Conservation (phyloP, 2,329 filamentous ascomycete species). For the Ophiosphaerella narmari region DNA sequence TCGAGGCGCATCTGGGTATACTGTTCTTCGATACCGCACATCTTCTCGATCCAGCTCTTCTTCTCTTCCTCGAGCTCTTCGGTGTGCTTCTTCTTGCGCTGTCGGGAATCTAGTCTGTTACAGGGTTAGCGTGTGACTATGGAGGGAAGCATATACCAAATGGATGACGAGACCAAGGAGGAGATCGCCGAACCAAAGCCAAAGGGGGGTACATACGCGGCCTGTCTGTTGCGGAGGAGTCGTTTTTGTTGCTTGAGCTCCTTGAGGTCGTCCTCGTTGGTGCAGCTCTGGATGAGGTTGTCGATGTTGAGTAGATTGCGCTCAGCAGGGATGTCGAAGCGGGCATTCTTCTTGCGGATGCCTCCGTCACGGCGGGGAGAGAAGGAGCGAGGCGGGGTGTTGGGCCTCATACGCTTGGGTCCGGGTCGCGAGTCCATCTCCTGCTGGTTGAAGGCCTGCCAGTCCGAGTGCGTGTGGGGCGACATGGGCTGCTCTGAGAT, state of each 20-base stretch:
- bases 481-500: conserved; percentile 58
- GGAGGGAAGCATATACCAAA: conserved; percentile 37
- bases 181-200: conserved; percentile 48
- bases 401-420: conserved; percentile 64
- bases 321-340: conserved; percentile 95
- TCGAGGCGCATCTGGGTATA: conserved; percentile 70
- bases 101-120: conserved; percentile 85
- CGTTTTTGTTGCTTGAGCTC: conserved; percentile 98
- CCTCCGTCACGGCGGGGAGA: conserved; percentile 81
- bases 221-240: conserved; percentile 90
- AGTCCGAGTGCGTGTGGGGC: conserved; percentile 65
- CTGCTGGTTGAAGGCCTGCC: conserved; percentile 57
- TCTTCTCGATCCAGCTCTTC: conserved; percentile 80
- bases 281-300: conserved; percentile 83
- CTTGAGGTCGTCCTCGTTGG: conserved; percentile 91
- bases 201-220: conserved; percentile 69
- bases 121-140: conserved; percentile 43
- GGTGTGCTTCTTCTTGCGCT: conserved; percentile 97
- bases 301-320: conserved; percentile 95
- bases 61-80: conserved; percentile 97
- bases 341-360: conserved; percentile 98
- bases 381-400: conserved; percentile 73
- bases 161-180: conserved; percentile 31
- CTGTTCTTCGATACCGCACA: conserved; percentile 79
- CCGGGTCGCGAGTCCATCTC: conserved; percentile 55